Percentiles rank a stretch among this genome's conserved stretches.
These are phyloP conservation scores for Aspergillus floridensis DNA, from an alignment of 2,329 filamentous ascomycete species.

Conservation along the genomic window DNA sequence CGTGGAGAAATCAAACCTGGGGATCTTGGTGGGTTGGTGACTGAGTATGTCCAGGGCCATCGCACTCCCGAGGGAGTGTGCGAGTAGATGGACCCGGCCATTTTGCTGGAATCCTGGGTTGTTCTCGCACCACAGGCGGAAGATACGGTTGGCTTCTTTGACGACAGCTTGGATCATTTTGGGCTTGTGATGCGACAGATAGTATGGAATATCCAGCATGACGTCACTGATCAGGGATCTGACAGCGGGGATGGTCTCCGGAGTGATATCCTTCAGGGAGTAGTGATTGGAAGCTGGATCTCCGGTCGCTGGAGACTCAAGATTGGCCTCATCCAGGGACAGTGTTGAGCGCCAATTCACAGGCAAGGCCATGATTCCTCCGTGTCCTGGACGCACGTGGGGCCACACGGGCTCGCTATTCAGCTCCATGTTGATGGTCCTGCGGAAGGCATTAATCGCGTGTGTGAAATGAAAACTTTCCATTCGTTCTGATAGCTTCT, in stretches of 20 bases:
- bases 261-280: conserved; percentile 84
- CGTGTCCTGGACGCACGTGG: conserved; percentile 72
- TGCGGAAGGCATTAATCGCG: conserved; percentile 84
- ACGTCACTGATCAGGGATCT: conserved; percentile 92
- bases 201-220: conserved; percentile 98
- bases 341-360: conserved; percentile 91
- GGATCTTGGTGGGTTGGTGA: conserved; percentile 73
- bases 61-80: conserved; percentile 87
- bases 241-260: conserved; percentile 84
- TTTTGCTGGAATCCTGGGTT: conserved; percentile 79
- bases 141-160: conserved; percentile 91
- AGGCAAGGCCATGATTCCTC: conserved; percentile 89
- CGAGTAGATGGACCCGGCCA: conserved; percentile 87
- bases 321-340: conserved; percentile 77
- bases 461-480: conserved; percentile 98
- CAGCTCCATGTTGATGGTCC: conserved; percentile 82
- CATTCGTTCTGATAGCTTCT: conserved; percentile 90
- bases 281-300: conserved; percentile 62
- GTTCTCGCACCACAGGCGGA: conserved; percentile 88
- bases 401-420: conserved; percentile 70
- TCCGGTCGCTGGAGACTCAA: conserved; percentile 51
- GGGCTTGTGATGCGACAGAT: conserved; percentile 91
- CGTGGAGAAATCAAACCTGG: conserved; percentile 45
- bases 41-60: conserved; percentile 93
- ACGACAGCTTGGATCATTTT: conserved; percentile 92